These are phyloP conservation scores for Colletotrichum sp. DNA, from an alignment of 2,329 filamentous ascomycete species.

Conservation along the genomic window DNA sequence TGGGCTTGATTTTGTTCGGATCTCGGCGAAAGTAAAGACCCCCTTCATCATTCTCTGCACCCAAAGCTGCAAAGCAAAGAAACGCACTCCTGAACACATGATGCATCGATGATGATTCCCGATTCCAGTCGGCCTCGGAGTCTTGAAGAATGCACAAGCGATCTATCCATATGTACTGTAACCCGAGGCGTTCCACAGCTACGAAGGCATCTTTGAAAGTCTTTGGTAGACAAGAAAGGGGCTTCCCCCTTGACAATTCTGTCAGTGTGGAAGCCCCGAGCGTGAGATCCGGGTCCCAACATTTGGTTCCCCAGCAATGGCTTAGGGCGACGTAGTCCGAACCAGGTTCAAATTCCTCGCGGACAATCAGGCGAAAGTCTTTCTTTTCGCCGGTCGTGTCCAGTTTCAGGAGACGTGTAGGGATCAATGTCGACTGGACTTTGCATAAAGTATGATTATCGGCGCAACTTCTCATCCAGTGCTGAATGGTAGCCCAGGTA, in stretches of 20 bases:
- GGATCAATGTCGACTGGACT: background rate
- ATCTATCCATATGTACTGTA: background rate
- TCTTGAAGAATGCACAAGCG: background rate
- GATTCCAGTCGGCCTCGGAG: background rate
- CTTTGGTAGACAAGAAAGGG: background rate
- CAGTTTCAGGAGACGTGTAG: background rate
- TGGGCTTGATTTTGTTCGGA: background rate
- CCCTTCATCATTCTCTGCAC: background rate
- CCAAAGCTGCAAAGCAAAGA: background rate
- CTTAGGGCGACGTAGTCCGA: accelerated
- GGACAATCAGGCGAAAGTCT: too few species aligned
- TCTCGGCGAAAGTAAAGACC: background rate
- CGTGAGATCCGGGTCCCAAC: background rate
- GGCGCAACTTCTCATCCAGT: background rate
- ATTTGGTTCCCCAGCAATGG: background rate
- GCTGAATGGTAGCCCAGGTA: background rate
- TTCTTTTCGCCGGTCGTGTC: background rate
- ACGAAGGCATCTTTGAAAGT: background rate
- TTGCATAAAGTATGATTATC: background rate
- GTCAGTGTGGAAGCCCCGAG: accelerated
- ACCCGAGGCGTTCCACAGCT: accelerated
- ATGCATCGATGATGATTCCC: background rate
- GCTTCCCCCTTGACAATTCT: background rate
- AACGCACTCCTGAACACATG: background rate
- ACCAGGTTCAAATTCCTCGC: background rate